phyloP scores from a whole-genome alignment of 306 rosid species.

The Trichosanthes truncata region DNA sequence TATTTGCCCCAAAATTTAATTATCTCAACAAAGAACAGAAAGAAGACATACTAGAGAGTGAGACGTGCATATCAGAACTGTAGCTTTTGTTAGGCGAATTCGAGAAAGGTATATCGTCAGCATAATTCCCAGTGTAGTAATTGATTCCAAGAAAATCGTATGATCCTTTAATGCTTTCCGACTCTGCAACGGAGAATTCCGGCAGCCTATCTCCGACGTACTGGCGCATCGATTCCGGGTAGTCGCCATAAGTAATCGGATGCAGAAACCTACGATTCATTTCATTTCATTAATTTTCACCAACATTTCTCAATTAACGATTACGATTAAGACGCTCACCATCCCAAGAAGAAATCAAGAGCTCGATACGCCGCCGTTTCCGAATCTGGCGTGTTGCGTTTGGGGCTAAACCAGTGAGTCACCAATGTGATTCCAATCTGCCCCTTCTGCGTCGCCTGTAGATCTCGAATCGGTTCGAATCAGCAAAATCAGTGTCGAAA shows the following conservation, averaged over 20 bases:
- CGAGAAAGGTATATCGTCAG: conserved; percentile 8
- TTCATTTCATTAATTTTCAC: neutral
- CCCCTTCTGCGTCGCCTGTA: conserved; percentile 29
- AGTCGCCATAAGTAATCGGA: conserved; percentile 49
- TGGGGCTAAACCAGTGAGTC: conserved; percentile 26
- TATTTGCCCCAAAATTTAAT: neutral
- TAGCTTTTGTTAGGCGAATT: conserved; percentile 19
- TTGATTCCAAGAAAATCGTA: conserved; percentile 55
- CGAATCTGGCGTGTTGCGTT: conserved; percentile 15
- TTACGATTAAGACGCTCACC: conserved; percentile 13
- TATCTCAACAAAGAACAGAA: neutral
- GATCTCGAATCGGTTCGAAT: neutral
- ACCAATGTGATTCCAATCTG: conserved; percentile 29
- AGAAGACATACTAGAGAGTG: conserved; percentile 25
- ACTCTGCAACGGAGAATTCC: conserved; percentile 28
- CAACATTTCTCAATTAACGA: neutral
- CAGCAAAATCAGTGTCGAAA: neutral
- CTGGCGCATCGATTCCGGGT: conserved; percentile 33
- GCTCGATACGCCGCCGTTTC: conserved; percentile 22
- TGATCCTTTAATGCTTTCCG: conserved; percentile 21
- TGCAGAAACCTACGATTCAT: conserved; percentile 27
- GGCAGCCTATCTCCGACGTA: conserved; percentile 40
- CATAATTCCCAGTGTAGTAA: conserved; percentile 41
- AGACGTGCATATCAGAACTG: conserved; percentile 19
- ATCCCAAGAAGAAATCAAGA: conserved; percentile 35